Evolutionary conservation across 2,329 filamentous ascomycete genomes (phyloP).

Genomic region (Chaetoscypha palmicola): DNA sequence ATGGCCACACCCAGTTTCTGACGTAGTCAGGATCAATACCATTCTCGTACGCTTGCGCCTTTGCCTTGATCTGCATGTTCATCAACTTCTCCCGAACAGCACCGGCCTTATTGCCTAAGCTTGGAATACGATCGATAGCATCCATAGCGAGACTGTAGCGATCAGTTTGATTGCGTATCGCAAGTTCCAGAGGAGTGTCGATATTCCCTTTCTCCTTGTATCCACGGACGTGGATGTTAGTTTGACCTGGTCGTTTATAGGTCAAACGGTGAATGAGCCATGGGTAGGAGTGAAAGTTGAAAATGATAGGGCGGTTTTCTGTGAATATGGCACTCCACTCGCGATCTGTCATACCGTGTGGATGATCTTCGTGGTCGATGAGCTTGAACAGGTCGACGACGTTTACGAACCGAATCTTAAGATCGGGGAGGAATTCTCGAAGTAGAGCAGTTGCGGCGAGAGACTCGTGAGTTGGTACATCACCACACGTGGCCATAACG

Average conservation of each 20-base stretch:
- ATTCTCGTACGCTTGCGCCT: conserved; percentile 59
- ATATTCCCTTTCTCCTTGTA: conserved; percentile 83
- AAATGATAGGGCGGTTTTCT: conserved; percentile 63
- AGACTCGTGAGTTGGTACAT: conserved; percentile 67
- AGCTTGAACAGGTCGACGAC: conserved; percentile 76
- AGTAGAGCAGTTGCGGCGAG: conserved; percentile 69
- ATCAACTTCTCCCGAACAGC: conserved; percentile 56
- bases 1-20: conserved; percentile 28
- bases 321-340: conserved; percentile 69
- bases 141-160: conserved; percentile 71
- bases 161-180: conserved; percentile 71
- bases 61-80: conserved; percentile 56
- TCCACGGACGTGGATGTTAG: conserved; percentile 66
- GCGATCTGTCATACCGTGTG: conserved; percentile 60
- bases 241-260: conserved; percentile 64
- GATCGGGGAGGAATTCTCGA: conserved; percentile 60
- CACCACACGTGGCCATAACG: conserved; percentile 70
- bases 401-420: conserved; percentile 75
- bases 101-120: conserved; percentile 56
- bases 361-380: conserved; percentile 61
- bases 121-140: conserved; percentile 61
- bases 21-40: conserved; percentile 54
- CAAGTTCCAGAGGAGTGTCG: conserved; percentile 71
- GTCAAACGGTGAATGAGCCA: conserved; percentile 73
- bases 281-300: conserved; percentile 81